Evolutionary conservation across 441 rosid species (phyloP), one percentile per base, ranked within the genome.

Genomic region (Melastoma candidum): DNA sequence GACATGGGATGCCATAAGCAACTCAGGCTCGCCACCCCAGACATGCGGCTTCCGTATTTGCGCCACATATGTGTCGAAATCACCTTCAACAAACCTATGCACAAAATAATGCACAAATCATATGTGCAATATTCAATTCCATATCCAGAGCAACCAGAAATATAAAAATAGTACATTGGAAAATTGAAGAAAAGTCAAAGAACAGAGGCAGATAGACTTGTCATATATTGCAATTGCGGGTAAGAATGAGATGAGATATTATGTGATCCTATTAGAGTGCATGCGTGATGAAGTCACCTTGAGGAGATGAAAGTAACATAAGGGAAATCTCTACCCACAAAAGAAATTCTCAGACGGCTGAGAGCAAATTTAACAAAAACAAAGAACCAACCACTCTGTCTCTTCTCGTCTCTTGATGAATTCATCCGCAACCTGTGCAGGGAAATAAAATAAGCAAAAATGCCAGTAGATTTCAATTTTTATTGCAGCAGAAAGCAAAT

Each of bases 1-100:
- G 64, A 92, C 98, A 67, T 83, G 95, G 11, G 98, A 92, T 64
- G 96, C 87, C 83, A 92, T 85, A 71, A 92, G 74, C 74, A 90
- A 74, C 68, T 90, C 96, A 14, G 96, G 98, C 67, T 90, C 98
- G 59, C 98, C 98, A 45, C 98, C 98, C 96, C 98, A 90, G 44
- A 85, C 82, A 41, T 83, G 88, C 11, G 95, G 89, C 79, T 85
- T 74, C 74, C 90, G 74, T 46, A 87, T 90, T 41, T 72, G 80
- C 9, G 75, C 67, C 12, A 90, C 89, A 46, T 90, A 87, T 1
- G 82, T 63, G 58, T 87, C 83, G 51, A 90, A 90, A 71, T 90
- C 87, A 50, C 98, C 98, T 78, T 87, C 96, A 43, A 90, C 67
- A 68, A 90, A 90, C 98, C 98, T 90, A 80, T 52, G 47, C 52